These are phyloP conservation scores for Leccinellum rugosiceps DNA, from an alignment of 768 basidiomycete genomes.

Conservation along the genomic window DNA sequence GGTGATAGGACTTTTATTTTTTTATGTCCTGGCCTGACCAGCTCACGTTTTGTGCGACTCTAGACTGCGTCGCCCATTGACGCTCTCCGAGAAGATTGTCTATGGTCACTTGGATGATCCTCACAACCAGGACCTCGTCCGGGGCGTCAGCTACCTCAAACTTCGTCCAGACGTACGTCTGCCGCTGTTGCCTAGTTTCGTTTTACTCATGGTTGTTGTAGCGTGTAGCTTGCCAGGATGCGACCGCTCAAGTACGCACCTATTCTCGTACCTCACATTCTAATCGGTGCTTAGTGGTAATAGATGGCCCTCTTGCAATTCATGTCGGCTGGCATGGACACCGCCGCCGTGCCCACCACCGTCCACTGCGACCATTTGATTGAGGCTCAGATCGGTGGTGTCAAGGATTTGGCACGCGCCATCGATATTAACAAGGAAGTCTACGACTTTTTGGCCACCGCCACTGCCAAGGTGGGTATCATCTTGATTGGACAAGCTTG, in stretches of 20 bases:
- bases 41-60: neutral
- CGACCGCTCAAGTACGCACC: constrained; percentile 69
- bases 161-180: constrained; percentile 90
- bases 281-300: neutral
- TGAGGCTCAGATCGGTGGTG: constrained; percentile 93
- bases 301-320: constrained; percentile 99
- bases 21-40: too few species aligned
- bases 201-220: constrained; percentile 27
- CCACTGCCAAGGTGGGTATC: constrained; percentile 76
- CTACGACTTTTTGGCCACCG: constrained; percentile 98
- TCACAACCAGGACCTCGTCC: constrained; percentile 83
- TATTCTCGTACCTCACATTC: constrained; percentile 13
- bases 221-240: constrained; percentile 91
- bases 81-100: constrained; percentile 93
- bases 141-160: constrained; percentile 94
- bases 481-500: too few species aligned
- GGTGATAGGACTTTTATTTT: constrained; percentile 43
- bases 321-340: constrained; percentile 99
- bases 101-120: constrained; percentile 98
- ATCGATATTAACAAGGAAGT: constrained; percentile 96
- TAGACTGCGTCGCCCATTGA: constrained; percentile 87
- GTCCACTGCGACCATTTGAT: constrained; percentile 99
- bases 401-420: constrained; percentile 89
- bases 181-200: neutral
- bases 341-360: constrained; percentile 95